A percentile compares a stretch with the other conserved stretches of the same genome.
Conservation (phyloP, 306 rosid species). For the Casuarina glauca region DNA sequence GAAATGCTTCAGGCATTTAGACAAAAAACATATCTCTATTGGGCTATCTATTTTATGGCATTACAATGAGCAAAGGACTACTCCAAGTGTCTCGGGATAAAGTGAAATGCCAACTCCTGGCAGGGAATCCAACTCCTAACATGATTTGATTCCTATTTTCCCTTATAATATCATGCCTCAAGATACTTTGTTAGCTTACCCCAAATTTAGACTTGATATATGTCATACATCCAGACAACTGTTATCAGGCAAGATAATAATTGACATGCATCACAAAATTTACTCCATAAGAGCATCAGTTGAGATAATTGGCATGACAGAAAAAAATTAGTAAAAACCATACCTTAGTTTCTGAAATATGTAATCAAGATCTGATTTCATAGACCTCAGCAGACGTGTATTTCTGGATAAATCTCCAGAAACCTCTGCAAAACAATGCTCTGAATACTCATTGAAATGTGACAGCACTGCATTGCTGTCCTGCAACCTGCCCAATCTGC, state of each 20-base stretch:
- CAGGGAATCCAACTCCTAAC: neutral
- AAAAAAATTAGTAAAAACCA: neutral
- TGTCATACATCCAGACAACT: neutral
- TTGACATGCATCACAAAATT: neutral
- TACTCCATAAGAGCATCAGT: neutral
- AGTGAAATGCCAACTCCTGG: neutral
- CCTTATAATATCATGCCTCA: neutral
- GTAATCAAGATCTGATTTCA: slow-evolving; percentile 88
- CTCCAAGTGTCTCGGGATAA: neutral
- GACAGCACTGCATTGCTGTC: slow-evolving; percentile 89
- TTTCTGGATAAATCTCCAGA: slow-evolving; percentile 67
- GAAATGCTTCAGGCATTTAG: neutral
- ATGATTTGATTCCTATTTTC: neutral
- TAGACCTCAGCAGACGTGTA: slow-evolving; percentile 63
- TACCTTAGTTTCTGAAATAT: slow-evolving; percentile 90
- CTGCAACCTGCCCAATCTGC: slow-evolving; percentile 94
- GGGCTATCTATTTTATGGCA: neutral
- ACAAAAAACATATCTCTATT: neutral
- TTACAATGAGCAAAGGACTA: neutral
- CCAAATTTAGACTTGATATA: neutral
- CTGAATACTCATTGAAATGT: slow-evolving; percentile 86
- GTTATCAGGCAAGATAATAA: neutral
- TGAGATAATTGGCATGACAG: neutral
- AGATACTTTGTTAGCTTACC: too few relatives aligned
- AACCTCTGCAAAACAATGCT: slow-evolving; percentile 65